phyloP scores from a whole-genome alignment of 2,329 filamentous ascomycete species.

The Calonectria hawksworthii region DNA sequence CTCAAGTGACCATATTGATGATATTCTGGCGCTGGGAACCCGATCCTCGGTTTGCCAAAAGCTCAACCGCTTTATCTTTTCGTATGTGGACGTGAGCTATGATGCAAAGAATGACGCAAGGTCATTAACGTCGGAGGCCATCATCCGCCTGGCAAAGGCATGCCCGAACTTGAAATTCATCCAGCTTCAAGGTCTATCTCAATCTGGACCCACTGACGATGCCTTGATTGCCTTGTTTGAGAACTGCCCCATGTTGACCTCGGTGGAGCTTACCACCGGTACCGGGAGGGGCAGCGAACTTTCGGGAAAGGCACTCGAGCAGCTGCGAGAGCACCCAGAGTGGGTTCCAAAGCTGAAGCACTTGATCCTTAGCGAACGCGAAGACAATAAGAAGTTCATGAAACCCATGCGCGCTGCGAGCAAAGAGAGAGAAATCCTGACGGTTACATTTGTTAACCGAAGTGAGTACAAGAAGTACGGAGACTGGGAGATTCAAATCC shows the following conservation, averaged over 20 bases:
- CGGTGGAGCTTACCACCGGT: conserved; percentile 18
- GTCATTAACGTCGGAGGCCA: conserved; percentile 14
- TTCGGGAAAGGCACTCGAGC: conserved; percentile 12
- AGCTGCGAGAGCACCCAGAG: conserved; percentile 19
- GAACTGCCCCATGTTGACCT: neutral
- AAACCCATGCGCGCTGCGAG: conserved; percentile 28
- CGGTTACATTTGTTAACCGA: conserved; percentile 1
- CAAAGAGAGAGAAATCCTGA: conserved; percentile 18
- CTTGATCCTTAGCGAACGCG: neutral
- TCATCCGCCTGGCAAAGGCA: conserved; percentile 20
- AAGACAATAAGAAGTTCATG: conserved; percentile 25
- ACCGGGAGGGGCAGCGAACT: neutral
- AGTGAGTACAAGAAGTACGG: conserved; percentile 25
- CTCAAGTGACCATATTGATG: too few relatives aligned
- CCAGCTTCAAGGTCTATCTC: conserved; percentile 22
- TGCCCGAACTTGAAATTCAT: conserved; percentile 26
- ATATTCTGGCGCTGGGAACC: too few relatives aligned
- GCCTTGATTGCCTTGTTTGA: neutral
- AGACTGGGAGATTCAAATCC: conserved; percentile 24
- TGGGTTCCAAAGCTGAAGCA: conserved; percentile 26
- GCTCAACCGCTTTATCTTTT: conserved; percentile 6
- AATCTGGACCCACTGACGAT: neutral
- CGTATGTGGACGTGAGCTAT: conserved; percentile 26
- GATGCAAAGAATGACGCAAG: conserved; percentile 12
- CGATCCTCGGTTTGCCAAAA: too few relatives aligned